Evolutionary conservation across 768 basidiomycete genomes (phyloP).

Genomic region (Piloderma croceum): DNA sequence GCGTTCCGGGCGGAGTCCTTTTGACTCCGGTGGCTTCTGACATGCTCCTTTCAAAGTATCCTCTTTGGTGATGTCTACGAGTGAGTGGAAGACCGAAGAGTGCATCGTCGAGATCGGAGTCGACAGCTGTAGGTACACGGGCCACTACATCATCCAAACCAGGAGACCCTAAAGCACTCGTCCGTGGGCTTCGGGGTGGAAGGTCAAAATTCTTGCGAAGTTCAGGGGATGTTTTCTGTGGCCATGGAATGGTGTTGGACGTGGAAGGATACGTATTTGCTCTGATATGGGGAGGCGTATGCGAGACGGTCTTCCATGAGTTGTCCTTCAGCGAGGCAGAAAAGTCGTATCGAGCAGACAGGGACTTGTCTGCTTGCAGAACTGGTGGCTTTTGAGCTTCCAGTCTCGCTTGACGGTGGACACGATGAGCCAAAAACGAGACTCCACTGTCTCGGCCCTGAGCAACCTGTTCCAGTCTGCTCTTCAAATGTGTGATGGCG

Average conservation of each 20-base stretch:
- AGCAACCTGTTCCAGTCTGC: slow-evolving; percentile 62
- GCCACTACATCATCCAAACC: slow-evolving; percentile 32
- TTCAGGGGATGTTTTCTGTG: slow-evolving; percentile 6
- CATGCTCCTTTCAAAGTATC: slow-evolving; percentile 45
- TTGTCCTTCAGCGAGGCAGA: slow-evolving; percentile 44
- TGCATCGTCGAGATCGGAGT: slow-evolving; percentile 24
- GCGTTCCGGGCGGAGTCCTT: slow-evolving; percentile 47
- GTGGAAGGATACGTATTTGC: slow-evolving; percentile 48
- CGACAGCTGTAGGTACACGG: slow-evolving; percentile 14
- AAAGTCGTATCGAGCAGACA: slow-evolving; percentile 57
- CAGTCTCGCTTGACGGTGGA: slow-evolving; percentile 13
- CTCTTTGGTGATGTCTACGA: slow-evolving; percentile 49
- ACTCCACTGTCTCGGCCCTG: slow-evolving; percentile 24
- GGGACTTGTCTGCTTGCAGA: slow-evolving; percentile 30
- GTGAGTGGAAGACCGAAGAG: slow-evolving; percentile 18
- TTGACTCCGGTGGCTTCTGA: slow-evolving; percentile 27
- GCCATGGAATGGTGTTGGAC: slow-evolving; percentile 39
- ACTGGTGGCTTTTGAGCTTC: slow-evolving; percentile 7
- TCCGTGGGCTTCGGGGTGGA: slow-evolving; percentile 26
- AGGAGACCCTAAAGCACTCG: slow-evolving; percentile 41
- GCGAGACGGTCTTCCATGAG: slow-evolving; percentile 35
- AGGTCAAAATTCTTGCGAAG: slow-evolving; percentile 3
- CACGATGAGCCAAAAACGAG: slow-evolving; percentile 16
- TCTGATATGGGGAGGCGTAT: slow-evolving; percentile 20
- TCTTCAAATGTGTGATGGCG: slow-evolving; percentile 56